These are phyloP conservation scores for Xylariaceae sp. DNA, from an alignment of 2,329 filamentous ascomycete genomes.

Conservation along the genomic window DNA sequence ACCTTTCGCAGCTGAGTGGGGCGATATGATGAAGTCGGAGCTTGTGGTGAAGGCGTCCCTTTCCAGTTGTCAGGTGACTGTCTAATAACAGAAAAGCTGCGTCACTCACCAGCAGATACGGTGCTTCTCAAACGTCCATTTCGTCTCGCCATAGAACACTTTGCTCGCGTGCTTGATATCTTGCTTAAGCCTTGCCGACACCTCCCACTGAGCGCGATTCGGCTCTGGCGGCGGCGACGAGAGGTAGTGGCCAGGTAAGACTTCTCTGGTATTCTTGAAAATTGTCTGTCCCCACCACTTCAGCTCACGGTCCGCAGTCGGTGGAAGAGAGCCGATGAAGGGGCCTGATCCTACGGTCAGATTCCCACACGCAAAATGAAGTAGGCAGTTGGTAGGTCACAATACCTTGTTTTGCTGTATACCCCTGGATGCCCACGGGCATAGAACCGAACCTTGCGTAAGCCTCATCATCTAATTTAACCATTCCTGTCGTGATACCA, in stretches of 20 bases:
- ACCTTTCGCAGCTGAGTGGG: conserved; percentile 32
- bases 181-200: conserved; percentile 50
- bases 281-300: conserved; percentile 63
- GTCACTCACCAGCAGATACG: conserved; percentile 61
- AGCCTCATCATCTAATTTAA: conserved; percentile 14
- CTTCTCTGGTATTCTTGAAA: conserved; percentile 53
- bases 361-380: neutral
- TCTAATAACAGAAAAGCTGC: neutral
- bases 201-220: conserved; percentile 62
- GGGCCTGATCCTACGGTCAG: conserved; percentile 39
- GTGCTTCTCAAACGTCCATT: conserved; percentile 58
- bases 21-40: conserved; percentile 61
- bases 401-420: conserved; percentile 13
- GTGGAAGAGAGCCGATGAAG: conserved; percentile 56
- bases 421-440: conserved; percentile 20
- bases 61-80: neutral
- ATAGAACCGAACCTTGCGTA: conserved; percentile 16
- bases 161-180: conserved; percentile 55
- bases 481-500: conserved; percentile 39
- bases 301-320: conserved; percentile 47
- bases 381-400: neutral
- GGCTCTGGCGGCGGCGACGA: conserved; percentile 53
- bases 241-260: conserved; percentile 37
- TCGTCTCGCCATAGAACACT: conserved; percentile 57
- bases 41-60: conserved; percentile 64